Percentiles rank a stretch among this genome's conserved stretches.
Evolutionary conservation across 306 rosid species (phyloP).

Genomic region (Cicer chorassanicum): DNA sequence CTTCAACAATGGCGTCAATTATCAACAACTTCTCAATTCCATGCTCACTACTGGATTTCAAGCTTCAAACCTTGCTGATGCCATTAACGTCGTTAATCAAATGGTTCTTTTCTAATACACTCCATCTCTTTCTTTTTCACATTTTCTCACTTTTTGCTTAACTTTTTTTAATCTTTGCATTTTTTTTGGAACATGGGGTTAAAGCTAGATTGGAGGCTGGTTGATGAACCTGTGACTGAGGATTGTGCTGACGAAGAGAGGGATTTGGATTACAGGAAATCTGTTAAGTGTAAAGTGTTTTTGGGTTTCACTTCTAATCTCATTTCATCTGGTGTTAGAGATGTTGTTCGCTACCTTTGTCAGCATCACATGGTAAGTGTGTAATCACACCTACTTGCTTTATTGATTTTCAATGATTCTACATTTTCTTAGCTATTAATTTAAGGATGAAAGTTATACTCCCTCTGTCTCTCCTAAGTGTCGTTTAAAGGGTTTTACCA

Average conservation of each 20-base stretch:
- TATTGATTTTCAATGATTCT: not conserved
- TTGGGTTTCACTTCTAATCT: conserved; percentile 95
- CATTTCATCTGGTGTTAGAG: conserved; percentile 92
- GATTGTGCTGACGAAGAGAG: conserved; percentile 67
- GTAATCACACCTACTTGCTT: not conserved
- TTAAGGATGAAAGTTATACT: no score
- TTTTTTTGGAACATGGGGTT: conserved; percentile 42
- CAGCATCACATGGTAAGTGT: conserved; percentile 85
- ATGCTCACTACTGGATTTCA: conserved; percentile 81
- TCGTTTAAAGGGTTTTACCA: no score
- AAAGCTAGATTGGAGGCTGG: conserved; percentile 94
- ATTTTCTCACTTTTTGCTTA: conserved; percentile 2
- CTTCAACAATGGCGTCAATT: conserved; percentile 74
- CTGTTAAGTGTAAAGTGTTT: conserved; percentile 76
- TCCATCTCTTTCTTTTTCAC: not conserved
- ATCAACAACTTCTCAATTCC: conserved; percentile 65
- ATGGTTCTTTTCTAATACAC: conserved; percentile 58
- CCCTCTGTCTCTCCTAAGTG: no score
- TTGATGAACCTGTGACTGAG: conserved; percentile 61
- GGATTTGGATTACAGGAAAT: conserved; percentile 57
- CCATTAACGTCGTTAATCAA: conserved; percentile 71
- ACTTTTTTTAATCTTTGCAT: conserved; percentile 25
- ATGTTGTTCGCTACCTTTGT: conserved; percentile 72
- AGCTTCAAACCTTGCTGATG: conserved; percentile 87
- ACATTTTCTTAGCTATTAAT: not conserved